Conservation (phyloP, 768 basidiomycete genomes). For the Pluteus cervinus region DNA sequence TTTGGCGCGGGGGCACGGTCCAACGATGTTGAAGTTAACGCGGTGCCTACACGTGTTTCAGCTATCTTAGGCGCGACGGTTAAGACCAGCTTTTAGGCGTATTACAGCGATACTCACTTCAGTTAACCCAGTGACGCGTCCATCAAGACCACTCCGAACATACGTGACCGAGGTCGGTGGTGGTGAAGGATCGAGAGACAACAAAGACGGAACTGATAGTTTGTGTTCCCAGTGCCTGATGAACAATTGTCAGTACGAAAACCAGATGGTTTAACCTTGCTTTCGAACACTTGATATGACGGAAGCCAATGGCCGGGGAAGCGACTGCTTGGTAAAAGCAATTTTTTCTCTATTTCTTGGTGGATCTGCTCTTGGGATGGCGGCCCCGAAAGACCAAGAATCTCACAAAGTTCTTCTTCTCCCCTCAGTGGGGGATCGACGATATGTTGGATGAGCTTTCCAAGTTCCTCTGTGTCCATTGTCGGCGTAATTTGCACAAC, state of each 20-base stretch:
- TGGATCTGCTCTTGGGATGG: conserved; percentile 58
- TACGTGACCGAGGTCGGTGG: conserved; percentile 72
- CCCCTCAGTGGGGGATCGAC: conserved; percentile 35
- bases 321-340: conserved; percentile 62
- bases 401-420: conserved; percentile 38
- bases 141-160: conserved; percentile 72
- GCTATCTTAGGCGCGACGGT: conserved; percentile 33
- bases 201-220: conserved; percentile 54
- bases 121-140: conserved; percentile 72
- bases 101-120: conserved; percentile 47
- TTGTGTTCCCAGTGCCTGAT: conserved; percentile 69
- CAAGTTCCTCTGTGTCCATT: conserved; percentile 28
- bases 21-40: conserved; percentile 80
- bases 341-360: conserved; percentile 64
- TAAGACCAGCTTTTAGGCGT: conserved; percentile 2
- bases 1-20: conserved; percentile 77
- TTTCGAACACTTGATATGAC: conserved; percentile 88
- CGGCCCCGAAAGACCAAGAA: conserved; percentile 50
- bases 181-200: conserved; percentile 61
- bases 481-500: not conserved
- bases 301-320: conserved; percentile 72
- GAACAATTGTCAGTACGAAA: conserved; percentile 8
- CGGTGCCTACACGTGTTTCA: conserved; percentile 52
- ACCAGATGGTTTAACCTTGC: conserved; percentile 20
- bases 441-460: conserved; percentile 39